phyloP scores from a whole-genome alignment of 805 yeast genomes.

The baker's yeast (Saccharomyces cerevisiae) region DNA sequence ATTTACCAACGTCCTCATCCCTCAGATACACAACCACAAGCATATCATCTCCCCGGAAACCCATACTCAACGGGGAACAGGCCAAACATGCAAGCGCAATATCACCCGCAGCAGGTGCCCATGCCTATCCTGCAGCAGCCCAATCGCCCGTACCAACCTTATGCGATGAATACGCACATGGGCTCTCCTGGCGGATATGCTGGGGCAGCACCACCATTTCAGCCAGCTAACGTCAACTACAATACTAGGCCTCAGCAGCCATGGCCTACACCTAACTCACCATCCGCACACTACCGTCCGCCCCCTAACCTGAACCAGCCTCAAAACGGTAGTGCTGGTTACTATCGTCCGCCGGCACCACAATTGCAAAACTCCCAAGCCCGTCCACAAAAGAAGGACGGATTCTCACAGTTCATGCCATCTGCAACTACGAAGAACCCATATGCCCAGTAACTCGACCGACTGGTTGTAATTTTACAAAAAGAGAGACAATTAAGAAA shows the following conservation, averaged over 20 bases:
- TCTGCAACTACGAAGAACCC: constrained; percentile 9
- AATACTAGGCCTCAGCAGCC: neutral
- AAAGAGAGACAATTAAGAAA: neutral
- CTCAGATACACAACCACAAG: neutral
- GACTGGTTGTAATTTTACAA: neutral
- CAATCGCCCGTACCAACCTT: neutral
- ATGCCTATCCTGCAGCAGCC: constrained; percentile 3
- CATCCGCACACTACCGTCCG: neutral
- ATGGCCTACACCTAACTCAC: neutral
- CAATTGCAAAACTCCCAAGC: neutral
- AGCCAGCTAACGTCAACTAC: neutral
- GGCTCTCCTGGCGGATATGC: neutral
- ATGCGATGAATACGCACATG: neutral
- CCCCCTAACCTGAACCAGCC: neutral
- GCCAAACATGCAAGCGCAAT: neutral
- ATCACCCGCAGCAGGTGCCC: constrained; percentile 5
- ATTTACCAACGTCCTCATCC: neutral
- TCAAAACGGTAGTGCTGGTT: neutral
- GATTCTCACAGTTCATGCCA: constrained; percentile 25
- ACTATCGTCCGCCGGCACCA: neutral
- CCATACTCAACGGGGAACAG: neutral
- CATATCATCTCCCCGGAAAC: neutral
- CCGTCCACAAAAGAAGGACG: constrained; percentile 9
- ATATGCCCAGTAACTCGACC: constrained; percentile 2
- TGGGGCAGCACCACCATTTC: neutral